Evolutionary conservation across 257 asterid species (phyloP).

Genomic region (Rehmannia glutinosa): DNA sequence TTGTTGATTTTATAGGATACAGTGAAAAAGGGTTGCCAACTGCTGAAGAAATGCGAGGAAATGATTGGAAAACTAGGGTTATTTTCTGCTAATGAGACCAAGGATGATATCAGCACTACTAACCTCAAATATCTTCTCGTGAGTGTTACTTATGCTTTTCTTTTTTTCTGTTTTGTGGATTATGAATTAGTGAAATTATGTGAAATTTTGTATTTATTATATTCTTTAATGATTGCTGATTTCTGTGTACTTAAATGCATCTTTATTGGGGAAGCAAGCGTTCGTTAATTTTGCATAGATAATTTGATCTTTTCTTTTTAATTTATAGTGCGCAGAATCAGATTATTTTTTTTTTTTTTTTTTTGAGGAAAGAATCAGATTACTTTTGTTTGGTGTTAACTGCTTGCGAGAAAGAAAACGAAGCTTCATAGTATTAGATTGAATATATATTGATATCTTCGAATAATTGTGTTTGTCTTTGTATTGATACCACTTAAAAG

Average conservation of each 20-base stretch:
- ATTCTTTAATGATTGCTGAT: background rate
- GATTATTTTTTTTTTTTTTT: too few relatives aligned
- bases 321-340: too few relatives aligned
- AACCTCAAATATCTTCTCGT: slow-evolving; percentile 87
- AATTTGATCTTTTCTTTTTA: too few relatives aligned
- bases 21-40: slow-evolving; percentile 63
- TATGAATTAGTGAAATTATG: background rate
- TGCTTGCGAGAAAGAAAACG: background rate
- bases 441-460: background rate
- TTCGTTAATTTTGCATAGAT: too few relatives aligned
- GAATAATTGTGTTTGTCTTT: background rate
- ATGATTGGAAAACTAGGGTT: slow-evolving; percentile 81
- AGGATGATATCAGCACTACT: slow-evolving; percentile 83
- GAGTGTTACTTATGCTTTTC: slow-evolving; percentile 23
- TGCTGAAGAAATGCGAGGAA: slow-evolving; percentile 71
- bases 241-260: background rate
- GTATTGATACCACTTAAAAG: background rate
- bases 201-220: background rate
- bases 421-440: background rate
- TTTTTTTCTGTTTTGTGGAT: background rate
- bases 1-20: slow-evolving; percentile 41
- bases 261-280: too few relatives aligned
- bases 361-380: too few relatives aligned
- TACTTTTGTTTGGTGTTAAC: background rate
- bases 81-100: slow-evolving; percentile 82